Percentiles rank a stretch among this genome's conserved stretches.
These are phyloP conservation scores for Leccinum solheimii DNA, from an alignment of 1,284 basidiomycete species.

Conservation along the genomic window DNA sequence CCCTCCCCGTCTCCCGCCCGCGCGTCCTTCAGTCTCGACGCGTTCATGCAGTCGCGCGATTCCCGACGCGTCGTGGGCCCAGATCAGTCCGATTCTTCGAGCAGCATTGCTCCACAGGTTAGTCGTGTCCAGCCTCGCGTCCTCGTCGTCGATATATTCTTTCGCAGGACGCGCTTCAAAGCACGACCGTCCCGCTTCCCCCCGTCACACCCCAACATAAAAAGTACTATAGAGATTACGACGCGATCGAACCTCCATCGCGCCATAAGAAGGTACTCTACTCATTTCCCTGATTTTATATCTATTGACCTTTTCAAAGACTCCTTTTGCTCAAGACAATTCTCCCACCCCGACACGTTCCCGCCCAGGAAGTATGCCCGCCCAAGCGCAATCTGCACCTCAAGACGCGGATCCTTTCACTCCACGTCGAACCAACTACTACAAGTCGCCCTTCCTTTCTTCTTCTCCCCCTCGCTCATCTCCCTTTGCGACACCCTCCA, in stretches of 20 bases:
- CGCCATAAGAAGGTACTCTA: conserved; percentile 37
- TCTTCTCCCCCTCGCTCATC: conserved; percentile 49
- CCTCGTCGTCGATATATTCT: conserved; percentile 25
- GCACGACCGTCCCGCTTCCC: conserved; percentile 27
- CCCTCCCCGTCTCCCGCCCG: conserved; percentile 52
- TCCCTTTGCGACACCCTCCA: conserved; percentile 54
- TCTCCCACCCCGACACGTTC: conserved; percentile 38
- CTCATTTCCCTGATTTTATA: not conserved
- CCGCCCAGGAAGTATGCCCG: conserved; percentile 26
- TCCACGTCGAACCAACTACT: conserved; percentile 44
- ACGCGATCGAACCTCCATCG: conserved; percentile 42
- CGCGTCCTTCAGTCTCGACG: conserved; percentile 44
- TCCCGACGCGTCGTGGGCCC: conserved; percentile 41
- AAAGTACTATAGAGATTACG: conserved; percentile 60
- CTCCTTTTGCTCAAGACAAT: conserved; percentile 17
- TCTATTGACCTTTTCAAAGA: conserved; percentile 17
- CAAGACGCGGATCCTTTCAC: conserved; percentile 37
- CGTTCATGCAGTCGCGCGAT: conserved; percentile 58
- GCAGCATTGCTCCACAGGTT: conserved; percentile 34
- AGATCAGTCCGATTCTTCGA: conserved; percentile 32
- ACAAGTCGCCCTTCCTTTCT: conserved; percentile 50
- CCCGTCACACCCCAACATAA: conserved; percentile 55
- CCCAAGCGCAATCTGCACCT: conserved; percentile 34
- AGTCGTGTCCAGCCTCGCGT: conserved; percentile 19
- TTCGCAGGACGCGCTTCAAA: conserved; percentile 32